phyloP scores from a whole-genome alignment of 163 green algal genomes.

The Scenedesmus sp. region DNA sequence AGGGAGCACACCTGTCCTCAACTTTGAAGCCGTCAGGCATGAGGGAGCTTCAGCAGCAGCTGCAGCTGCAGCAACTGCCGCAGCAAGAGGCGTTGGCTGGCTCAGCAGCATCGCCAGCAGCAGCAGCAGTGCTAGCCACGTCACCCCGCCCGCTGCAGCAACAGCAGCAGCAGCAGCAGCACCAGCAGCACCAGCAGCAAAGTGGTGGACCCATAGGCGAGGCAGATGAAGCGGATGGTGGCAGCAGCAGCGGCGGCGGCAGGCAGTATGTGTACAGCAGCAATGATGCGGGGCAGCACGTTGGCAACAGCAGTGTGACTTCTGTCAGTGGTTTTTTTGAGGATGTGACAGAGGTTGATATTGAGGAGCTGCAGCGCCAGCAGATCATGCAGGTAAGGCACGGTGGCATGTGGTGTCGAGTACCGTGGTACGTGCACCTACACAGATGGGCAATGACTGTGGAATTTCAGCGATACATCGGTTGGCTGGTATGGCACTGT shows the following conservation, averaged over 20 bases:
- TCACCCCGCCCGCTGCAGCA: background rate
- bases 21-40: background rate
- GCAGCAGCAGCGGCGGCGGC: constrained; percentile 1
- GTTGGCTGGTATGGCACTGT: no score
- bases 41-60: constrained; percentile 1
- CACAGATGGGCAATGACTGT: no score
- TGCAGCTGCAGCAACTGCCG: background rate
- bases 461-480: no score
- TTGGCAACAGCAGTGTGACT: background rate
- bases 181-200: constrained; percentile 8
- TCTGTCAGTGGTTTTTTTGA: background rate
- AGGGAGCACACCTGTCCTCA: background rate
- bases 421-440: no score
- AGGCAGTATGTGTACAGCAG: background rate
- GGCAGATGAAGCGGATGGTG: background rate
- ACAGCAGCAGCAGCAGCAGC: background rate
- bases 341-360: background rate
- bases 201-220: background rate
- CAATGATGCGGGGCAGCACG: background rate
- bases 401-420: no score
- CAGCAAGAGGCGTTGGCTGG: background rate
- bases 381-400: background rate
- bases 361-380: constrained; percentile 39
- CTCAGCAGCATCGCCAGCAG: background rate
- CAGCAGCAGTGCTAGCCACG: background rate